Evolutionary conservation across 306 rosid species (phyloP).

Genomic region (Adenanthera pavonina): DNA sequence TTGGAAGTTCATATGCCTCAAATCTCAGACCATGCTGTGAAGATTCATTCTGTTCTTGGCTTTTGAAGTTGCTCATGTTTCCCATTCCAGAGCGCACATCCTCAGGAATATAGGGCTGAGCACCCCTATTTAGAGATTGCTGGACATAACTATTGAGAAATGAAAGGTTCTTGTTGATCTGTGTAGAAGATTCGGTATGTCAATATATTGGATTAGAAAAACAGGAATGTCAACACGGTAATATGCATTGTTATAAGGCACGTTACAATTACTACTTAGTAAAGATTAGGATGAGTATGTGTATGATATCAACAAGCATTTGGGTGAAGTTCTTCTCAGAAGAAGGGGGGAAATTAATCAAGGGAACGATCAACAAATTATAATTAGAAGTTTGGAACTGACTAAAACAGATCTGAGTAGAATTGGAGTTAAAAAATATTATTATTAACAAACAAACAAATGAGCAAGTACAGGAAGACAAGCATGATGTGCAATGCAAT

Average conservation of each 20-base stretch:
- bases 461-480: neutral
- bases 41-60: slow-evolving; percentile 70
- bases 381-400: no score
- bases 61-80: slow-evolving; percentile 49
- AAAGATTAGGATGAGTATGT: neutral
- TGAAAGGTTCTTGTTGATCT: slow-evolving; percentile 75
- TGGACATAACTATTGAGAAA: slow-evolving; percentile 72
- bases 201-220: slow-evolving; percentile 26
- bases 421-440: neutral
- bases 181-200: slow-evolving; percentile 45
- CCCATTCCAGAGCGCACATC: slow-evolving; percentile 59
- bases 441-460: neutral
- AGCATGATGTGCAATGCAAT: neutral
- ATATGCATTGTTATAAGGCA: slow-evolving; percentile 6
- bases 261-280: neutral
- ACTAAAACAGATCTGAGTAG: no score
- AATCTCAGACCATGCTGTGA: slow-evolving; percentile 71
- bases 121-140: slow-evolving; percentile 71
- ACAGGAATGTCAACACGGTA: neutral
- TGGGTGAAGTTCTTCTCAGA: no score
- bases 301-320: neutral
- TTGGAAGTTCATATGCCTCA: slow-evolving; percentile 88
- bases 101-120: slow-evolving; percentile 77
- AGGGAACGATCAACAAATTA: no score
- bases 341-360: no score